Evolutionary conservation across 805 yeast species (phyloP), one percentile per base, ranked within the genome.

Genomic region (Pichia manshurica): DNA sequence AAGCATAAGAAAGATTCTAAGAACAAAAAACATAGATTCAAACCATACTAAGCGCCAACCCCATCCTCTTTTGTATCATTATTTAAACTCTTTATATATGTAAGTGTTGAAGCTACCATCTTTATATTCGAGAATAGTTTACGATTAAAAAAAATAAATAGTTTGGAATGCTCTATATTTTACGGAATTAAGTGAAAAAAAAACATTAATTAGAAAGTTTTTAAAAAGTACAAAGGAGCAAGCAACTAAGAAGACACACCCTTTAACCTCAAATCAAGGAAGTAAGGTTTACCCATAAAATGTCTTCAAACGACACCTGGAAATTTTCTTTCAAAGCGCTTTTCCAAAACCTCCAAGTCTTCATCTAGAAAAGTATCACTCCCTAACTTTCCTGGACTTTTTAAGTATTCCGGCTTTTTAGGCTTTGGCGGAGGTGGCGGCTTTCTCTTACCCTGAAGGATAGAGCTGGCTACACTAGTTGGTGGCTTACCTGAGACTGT

Each of bases 311-410:
- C 42, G n/a, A 40, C 29, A 21, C 49, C 42, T 8, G 89, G 89
- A 52, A 77, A 82, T 48, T 79, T 68, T 55, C 73, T 71, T 33
- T 76, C 68, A 58, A 82, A 81, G 45, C 74, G 75, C 54, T 69
- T 70, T 55, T 81, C 85, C 53, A 81, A 67, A 51, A 75, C 78
- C 39, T 81, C 87, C 38, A 80, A 62, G 55, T 80, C 84, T 22
- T 58, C 59, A 34, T 39, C 53, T n/a, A 41, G 32, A n/a, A 40
- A 20, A 16, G 29, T 19, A 19, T 31, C 35, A 10, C 40, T 44
- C 19, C 53, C 70, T 15, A 51, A 37, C 21, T 55, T 48, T n/a
- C 49, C 35, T 5, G 38, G 17, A 20, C 50, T 40, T 31, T 46
- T 45, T 22, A 82, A 64, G 55, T 77, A 74, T 3, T 60, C 58